Conservation (phyloP, 208 protist species). For the Balamuthia mandrillaris region DNA sequence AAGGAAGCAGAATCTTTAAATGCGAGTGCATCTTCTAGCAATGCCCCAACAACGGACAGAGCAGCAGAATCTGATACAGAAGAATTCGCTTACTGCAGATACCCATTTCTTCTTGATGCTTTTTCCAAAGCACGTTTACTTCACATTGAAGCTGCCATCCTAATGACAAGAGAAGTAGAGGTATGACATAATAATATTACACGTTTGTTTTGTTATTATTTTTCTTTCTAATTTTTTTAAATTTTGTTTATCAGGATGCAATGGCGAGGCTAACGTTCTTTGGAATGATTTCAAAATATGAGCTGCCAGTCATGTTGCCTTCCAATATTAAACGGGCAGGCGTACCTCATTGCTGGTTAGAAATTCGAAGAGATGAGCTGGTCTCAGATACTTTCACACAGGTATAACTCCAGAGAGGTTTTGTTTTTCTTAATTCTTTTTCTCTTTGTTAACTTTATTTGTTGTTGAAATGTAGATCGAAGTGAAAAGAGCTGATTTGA, state of each 20-base stretch:
- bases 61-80: background rate
- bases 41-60: too few species aligned
- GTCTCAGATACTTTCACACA: background rate
- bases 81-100: slow-evolving; percentile 62
- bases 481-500: slow-evolving; percentile 65
- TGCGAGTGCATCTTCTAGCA: too few species aligned
- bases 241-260: slow-evolving; percentile 23
- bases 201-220: background rate
- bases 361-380: slow-evolving; percentile 53
- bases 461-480: background rate
- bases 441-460: background rate
- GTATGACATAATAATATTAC: slow-evolving; percentile 8
- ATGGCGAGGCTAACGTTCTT: slow-evolving; percentile 33
- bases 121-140: slow-evolving; percentile 53
- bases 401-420: background rate
- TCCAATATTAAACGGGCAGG: background rate
- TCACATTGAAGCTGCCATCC: slow-evolving; percentile 53
- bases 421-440: background rate
- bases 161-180: slow-evolving; percentile 60
- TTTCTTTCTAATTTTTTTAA: too few species aligned
- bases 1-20: too few species aligned
- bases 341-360: slow-evolving; percentile 28
- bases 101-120: slow-evolving; percentile 59
- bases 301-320: background rate
- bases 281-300: background rate